phyloP scores from a whole-genome alignment of 768 basidiomycete species.

The Hypholoma fasciculare region DNA sequence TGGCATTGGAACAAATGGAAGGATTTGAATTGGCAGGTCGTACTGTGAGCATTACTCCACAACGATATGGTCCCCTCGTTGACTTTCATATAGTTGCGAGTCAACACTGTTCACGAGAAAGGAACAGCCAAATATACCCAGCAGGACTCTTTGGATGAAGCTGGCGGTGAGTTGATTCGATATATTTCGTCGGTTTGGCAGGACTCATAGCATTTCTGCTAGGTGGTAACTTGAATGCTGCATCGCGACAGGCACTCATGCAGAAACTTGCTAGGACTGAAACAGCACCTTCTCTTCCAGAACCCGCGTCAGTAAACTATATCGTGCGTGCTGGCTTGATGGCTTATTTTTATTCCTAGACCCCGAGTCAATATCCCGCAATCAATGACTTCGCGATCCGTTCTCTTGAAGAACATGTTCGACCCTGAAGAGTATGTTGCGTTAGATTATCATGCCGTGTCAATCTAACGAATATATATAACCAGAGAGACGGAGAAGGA shows the following conservation, averaged over 20 bases:
- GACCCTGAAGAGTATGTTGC: constrained; percentile 86
- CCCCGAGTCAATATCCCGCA: constrained; percentile 79
- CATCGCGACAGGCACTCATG: constrained; percentile 99
- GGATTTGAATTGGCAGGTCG: constrained; percentile 97
- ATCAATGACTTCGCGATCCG: constrained; percentile 85
- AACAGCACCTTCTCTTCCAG: constrained; percentile 52
- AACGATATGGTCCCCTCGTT: constrained; percentile 5
- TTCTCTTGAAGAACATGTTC: constrained; percentile 95
- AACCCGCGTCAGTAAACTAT: constrained; percentile 54
- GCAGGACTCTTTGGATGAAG: constrained; percentile 84
- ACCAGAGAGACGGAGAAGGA: constrained; percentile 90
- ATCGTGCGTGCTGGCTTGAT: constrained; percentile 13
- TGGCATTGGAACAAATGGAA: constrained; percentile 99
- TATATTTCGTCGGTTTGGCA: constrained; percentile 9
- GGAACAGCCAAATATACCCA: constrained; percentile 75
- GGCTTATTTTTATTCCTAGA: constrained; percentile 34
- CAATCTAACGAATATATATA: background rate
- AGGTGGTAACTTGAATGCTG: constrained; percentile 98
- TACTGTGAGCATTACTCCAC: constrained; percentile 51
- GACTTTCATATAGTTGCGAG: constrained; percentile 58
- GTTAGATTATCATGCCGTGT: background rate
- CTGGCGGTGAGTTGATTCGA: constrained; percentile 61
- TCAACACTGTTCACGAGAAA: constrained; percentile 92
- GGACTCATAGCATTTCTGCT: background rate
- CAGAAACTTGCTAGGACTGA: constrained; percentile 99